These are phyloP conservation scores for Mrakia gelida DNA, from an alignment of 768 basidiomycete species.

Conservation along the genomic window DNA sequence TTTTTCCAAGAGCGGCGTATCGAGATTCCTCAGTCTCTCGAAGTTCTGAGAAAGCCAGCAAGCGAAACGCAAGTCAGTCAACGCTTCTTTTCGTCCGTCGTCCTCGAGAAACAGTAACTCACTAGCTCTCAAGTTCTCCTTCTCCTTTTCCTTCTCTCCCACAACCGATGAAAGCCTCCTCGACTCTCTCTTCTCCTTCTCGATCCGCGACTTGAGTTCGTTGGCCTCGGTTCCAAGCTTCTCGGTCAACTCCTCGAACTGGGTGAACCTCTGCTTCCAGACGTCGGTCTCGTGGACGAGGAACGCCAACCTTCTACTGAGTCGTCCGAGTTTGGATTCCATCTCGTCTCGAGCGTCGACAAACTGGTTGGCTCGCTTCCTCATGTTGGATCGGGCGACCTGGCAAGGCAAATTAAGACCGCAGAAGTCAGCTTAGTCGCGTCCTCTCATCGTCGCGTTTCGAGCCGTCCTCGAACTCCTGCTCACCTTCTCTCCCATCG, in stretches of 20 bases:
- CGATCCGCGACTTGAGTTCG: slow-evolving; percentile 81
- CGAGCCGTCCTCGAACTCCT: neutral
- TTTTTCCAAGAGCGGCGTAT: slow-evolving; percentile 70
- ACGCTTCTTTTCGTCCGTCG: slow-evolving; percentile 34
- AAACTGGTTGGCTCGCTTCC: slow-evolving; percentile 88
- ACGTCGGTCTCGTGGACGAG: slow-evolving; percentile 84
- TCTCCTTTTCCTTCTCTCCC: slow-evolving; percentile 70
- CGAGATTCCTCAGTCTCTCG: slow-evolving; percentile 76
- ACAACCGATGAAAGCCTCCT: slow-evolving; percentile 76
- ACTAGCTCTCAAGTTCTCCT: slow-evolving; percentile 72
- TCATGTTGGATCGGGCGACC: slow-evolving; percentile 73
- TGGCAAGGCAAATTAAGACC: neutral
- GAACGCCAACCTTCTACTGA: slow-evolving; percentile 80
- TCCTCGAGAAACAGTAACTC: slow-evolving; percentile 44
- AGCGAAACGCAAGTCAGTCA: slow-evolving; percentile 32
- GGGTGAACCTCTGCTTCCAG: slow-evolving; percentile 90
- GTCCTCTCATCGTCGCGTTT: neutral
- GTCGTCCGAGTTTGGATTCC: slow-evolving; percentile 59
- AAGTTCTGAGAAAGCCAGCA: slow-evolving; percentile 54
- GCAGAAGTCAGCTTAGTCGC: neutral
- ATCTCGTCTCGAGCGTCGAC: slow-evolving; percentile 65
- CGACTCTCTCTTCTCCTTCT: slow-evolving; percentile 84
- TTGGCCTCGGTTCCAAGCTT: slow-evolving; percentile 75
- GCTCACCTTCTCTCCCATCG: slow-evolving; percentile 66
- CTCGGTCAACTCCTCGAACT: slow-evolving; percentile 91